Base-by-base conservation (phyloP, 2,329 filamentous ascomycete species). In the Verticillium alfalfae region DNA sequence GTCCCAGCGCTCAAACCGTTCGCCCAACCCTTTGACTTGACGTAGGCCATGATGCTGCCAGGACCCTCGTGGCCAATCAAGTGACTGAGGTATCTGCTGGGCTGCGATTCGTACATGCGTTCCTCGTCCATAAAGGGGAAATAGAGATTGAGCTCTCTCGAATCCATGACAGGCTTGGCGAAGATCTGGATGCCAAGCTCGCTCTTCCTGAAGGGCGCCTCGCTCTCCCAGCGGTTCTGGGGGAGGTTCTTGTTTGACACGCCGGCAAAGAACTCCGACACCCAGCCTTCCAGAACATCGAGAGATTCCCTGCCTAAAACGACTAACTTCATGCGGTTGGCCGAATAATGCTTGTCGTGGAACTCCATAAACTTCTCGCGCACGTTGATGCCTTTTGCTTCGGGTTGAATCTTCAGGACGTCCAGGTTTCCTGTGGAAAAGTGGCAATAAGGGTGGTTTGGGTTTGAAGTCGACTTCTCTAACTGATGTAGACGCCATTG, bases 291-390 rank as follows among this genome's bases (percentile, higher is more conserved):
- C 61, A 97, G 79, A 18, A 92, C 85, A 68, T 97, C 92, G 62
- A 97, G 80, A 6, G 87, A 81, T 73, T 97, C 93, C 58, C 89
- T 85, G 1, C 93, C 93, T 26, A 97, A 76, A 5, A 97, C 87
- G 41, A 93, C 92, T 58, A 97, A 80, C 80, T 96, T 97, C 91
- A 97, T 97, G 45, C 88, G 84, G 71, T 97, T 97, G 62, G 93
- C 91, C 1, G 93, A 97, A 76, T 97, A 97, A 71, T 96, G 89
- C 70, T 88, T 90, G 65, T 88, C 85, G 73, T 97, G 92, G 70
- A 97, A 97, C 66, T 93, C 89, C 67, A 97, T 96, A 71, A 97
- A 97, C 74, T 93, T 93, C 67, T 92, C 88, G 57, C 93, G 85
- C 34, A 97, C 91, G 73, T 95, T 91, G 68, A 97, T 84, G 4